Conservation (phyloP, 768 basidiomycete species). For the Filobasidium floriforme region DNA sequence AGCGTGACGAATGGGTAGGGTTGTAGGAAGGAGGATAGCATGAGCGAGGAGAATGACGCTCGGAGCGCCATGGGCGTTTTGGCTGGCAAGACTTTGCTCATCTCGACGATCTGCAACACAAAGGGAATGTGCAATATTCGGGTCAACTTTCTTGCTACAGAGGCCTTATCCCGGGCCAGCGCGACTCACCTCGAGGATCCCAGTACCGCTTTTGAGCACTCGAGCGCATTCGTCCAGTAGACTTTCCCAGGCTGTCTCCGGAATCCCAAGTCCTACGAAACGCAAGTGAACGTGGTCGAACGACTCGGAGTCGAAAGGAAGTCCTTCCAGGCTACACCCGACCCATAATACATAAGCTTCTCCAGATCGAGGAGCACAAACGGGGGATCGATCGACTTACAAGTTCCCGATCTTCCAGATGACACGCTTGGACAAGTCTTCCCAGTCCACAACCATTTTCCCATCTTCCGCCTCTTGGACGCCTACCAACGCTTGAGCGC, state of each 20-base stretch:
- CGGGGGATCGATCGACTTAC: conserved; percentile 25
- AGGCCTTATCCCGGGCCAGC: conserved; percentile 15
- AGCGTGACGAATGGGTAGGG: conserved; percentile 31
- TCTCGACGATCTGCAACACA: conserved; percentile 27
- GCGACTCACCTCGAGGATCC: conserved; percentile 32
- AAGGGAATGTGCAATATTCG: background rate
- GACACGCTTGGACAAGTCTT: conserved; percentile 30
- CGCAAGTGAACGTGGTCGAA: conserved; percentile 43
- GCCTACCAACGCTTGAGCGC: conserved; percentile 21
- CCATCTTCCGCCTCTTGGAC: background rate
- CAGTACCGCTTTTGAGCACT: conserved; percentile 35
- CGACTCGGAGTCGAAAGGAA: conserved; percentile 42
- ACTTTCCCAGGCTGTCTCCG: conserved; percentile 36
- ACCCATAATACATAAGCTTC: background rate
- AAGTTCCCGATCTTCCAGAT: conserved; percentile 39
- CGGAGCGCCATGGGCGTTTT: conserved; percentile 24
- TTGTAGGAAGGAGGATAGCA: conserved; percentile 35
- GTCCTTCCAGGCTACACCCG: conserved; percentile 31
- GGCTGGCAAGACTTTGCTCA: conserved; percentile 29
- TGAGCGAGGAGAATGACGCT: conserved; percentile 32
- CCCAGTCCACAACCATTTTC: conserved; percentile 24
- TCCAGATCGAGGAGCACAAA: background rate
- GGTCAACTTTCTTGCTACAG: background rate
- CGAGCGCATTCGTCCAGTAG: conserved; percentile 38
- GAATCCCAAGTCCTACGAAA: conserved; percentile 38